A percentile compares a stretch with the other conserved stretches of the same genome.
Conservation (phyloP, 2,329 filamentous ascomycete species). For the Penicillium sp. region DNA sequence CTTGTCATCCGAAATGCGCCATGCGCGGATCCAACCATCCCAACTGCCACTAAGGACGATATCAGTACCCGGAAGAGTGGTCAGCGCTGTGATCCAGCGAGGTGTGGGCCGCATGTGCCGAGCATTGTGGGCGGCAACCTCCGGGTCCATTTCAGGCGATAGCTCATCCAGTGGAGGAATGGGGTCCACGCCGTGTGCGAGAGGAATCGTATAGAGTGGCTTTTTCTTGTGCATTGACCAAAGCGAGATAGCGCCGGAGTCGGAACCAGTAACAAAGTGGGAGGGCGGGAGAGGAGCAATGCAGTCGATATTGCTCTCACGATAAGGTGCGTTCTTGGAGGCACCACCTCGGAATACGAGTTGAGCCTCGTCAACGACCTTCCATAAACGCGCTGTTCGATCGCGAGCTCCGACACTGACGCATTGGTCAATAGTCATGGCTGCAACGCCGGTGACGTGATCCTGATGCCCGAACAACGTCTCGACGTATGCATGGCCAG, state of each 20-base stretch:
- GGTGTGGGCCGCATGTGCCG: constrained; percentile 58
- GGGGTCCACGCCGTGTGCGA: constrained; percentile 81
- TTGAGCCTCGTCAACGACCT: constrained; percentile 91
- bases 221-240: constrained; percentile 96
- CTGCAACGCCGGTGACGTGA: constrained; percentile 76
- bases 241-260: constrained; percentile 80
- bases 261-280: constrained; percentile 89
- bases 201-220: constrained; percentile 70
- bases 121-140: constrained; percentile 45
- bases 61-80: constrained; percentile 83
- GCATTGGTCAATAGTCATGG: constrained; percentile 79
- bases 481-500: constrained; percentile 90
- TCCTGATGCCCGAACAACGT: constrained; percentile 96
- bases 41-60: constrained; percentile 87
- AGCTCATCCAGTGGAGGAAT: constrained; percentile 62
- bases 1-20: constrained; percentile 81
- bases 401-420: constrained; percentile 87
- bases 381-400: constrained; percentile 88
- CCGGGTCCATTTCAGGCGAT: constrained; percentile 65
- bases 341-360: constrained; percentile 84
- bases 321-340: constrained; percentile 48
- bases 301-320: constrained; percentile 84
- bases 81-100: constrained; percentile 84
- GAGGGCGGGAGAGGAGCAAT: constrained; percentile 84
- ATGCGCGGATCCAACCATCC: constrained; percentile 83